Evolutionary conservation across 805 yeast genomes (phyloP), one percentile per base, ranked within the genome.

Genomic region (Candida orba): DNA sequence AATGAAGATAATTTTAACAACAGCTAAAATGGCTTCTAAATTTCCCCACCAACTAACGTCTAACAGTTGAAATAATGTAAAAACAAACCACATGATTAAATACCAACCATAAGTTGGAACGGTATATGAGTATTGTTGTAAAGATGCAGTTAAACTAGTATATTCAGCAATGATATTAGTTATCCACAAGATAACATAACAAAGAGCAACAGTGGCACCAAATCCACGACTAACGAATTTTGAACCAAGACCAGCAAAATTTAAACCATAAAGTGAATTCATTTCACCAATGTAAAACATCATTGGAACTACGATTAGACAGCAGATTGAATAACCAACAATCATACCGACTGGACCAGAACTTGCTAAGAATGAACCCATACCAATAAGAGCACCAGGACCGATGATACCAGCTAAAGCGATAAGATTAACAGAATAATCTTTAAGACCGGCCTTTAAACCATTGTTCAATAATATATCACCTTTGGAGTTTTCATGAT

Each of bases 331-430:
- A 54, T 75, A 77, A 1, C 81, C 78, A 20, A 69, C 63, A 18
- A 75, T 35, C 53, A 77, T 58, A 48, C 78, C 75, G 30, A 71
- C 79, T 0, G 82, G 81, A 4, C 79, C 78, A 37, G 76, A 75
- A 32, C 67, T 58, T 8, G 62, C 53, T 14, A 77, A 60, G 30
- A 79, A 77, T n/a, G 64, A 54, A 6, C 79, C 78, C 42, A 79
- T 67, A 34, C 79, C 77, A 23, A 78, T 69, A 40, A 76, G 63
- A 24, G 71, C 71, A 48, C 82, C 83, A 1, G 82, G 82, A 0
- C 83, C 83, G 43, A 78, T 73, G 40, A 78, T 70, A 34, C 82
- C 81, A 23, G 81, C 78, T 8, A 76, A 51, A 4, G 78, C 78
- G 41, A 76, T 67, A 43, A 76, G 54, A 13, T 78, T 69, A 34